Evolutionary conservation across 2,329 filamentous ascomycete genomes (phyloP), one percentile per base, ranked within the genome.

Genomic region (Hortaea sp.): DNA sequence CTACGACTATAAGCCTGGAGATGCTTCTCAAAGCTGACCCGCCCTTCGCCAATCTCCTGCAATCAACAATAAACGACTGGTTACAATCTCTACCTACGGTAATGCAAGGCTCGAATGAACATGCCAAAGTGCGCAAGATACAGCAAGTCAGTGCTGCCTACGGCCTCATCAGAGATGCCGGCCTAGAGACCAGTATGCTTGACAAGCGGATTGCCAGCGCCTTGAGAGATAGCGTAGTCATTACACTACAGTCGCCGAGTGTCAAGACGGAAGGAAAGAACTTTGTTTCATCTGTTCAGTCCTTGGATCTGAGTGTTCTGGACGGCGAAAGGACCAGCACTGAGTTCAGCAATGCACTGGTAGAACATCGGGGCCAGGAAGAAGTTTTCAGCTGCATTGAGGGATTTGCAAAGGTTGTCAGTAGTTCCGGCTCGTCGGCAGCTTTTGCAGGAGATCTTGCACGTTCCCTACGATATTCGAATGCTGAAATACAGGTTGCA

Each of bases 21-120:
- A 75, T 81, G 50, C 68, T 94, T 28, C 69, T 82, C 5, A 73
- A 68, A 35, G 77, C 81, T 7, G 80, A 88, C 54, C 66, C 74
- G 1, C 69, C 76, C 42, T 71, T 89, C 1, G 68, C 75, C 3
- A 79, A 84, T 20, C 69, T 77, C 2, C 69, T 90, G 28, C 85
- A 86, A 55, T 76, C 74, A 29, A 83, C 78, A 1, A 73, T 94
- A 1, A 85, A 90, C 62, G 81, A 81, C 44, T 95, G 89, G 88
- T 76, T 89, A 27, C 78, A 79, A 2, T 82, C 86, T 37, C 75
- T 98, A 12, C 83, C 90, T 5, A 78, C 88, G 11, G 67, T 87
- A 10, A 89, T 95, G 80, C 87, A 90, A 62, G 79, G 81, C 6
- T 84, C 81, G 54, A 88, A 97, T 57, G 88, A 95, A 55, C 73